Conservation (phyloP, 371 early-diverging fungal species). For the Vairimorpha ceranae region DNA sequence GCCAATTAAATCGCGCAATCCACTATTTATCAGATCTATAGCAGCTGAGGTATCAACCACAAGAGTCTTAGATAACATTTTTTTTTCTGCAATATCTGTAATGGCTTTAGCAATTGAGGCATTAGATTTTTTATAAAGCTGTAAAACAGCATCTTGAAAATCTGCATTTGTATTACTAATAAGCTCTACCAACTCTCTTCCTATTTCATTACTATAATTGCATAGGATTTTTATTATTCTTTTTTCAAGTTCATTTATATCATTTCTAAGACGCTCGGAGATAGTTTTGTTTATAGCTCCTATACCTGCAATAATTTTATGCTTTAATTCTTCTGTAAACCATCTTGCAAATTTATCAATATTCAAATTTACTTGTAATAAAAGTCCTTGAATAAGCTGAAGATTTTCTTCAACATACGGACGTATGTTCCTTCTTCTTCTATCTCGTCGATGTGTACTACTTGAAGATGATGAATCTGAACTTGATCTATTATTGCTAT, state of each 20-base stretch:
- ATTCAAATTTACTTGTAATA: background rate
- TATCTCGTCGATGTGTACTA: background rate
- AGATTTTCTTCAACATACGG: background rate
- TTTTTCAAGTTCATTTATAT: background rate
- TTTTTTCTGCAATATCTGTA: background rate
- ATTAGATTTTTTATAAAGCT: background rate
- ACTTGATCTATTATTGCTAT: background rate
- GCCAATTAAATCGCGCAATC: background rate
- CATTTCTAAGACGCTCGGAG: background rate
- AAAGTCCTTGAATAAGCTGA: constrained; percentile 5
- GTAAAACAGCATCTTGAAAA: background rate
- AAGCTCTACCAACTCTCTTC: background rate
- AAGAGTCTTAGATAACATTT: background rate
- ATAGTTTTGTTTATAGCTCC: background rate
- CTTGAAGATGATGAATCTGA: background rate
- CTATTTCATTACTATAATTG: background rate
- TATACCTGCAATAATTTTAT: background rate
- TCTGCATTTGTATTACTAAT: constrained; percentile 1
- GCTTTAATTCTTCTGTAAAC: constrained; percentile 3
- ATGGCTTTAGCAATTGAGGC: background rate
- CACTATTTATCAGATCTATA: background rate
- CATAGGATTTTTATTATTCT: background rate
- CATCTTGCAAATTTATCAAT: constrained; percentile 7
- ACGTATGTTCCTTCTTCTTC: background rate
- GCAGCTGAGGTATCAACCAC: background rate